These are phyloP conservation scores for Gymnopus androsaceus DNA, from an alignment of 1,284 basidiomycete species.

Conservation along the genomic window DNA sequence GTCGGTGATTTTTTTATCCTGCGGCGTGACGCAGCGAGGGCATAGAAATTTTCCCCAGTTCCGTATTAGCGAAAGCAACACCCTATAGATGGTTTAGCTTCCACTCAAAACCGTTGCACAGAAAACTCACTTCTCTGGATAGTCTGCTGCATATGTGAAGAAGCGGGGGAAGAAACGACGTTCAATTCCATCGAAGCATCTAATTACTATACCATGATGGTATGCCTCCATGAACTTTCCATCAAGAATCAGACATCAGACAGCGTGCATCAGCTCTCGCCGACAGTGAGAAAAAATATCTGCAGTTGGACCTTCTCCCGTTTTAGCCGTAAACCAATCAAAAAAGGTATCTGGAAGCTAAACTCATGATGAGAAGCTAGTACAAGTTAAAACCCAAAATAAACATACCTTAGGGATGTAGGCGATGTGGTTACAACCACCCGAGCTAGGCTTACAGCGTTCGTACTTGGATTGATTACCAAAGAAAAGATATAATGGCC, in stretches of 20 bases:
- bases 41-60: constrained; percentile 32
- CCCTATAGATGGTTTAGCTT: constrained; percentile 23
- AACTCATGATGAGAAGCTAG: background rate
- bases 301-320: background rate
- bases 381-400: background rate
- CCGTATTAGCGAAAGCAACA: constrained; percentile 31
- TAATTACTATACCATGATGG: constrained; percentile 29
- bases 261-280: constrained; percentile 30
- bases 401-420: constrained; percentile 29
- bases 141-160: constrained; percentile 34
- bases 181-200: constrained; percentile 26
- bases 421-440: constrained; percentile 29
- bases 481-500: constrained; percentile 35
- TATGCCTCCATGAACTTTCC: constrained; percentile 31
- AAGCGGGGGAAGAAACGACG: constrained; percentile 28
- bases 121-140: constrained; percentile 34
- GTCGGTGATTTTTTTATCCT: no score
- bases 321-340: background rate
- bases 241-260: constrained; percentile 27
- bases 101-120: background rate
- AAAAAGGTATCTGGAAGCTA: background rate
- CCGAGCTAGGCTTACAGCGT: constrained; percentile 20
- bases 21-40: no score
- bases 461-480: constrained; percentile 36
- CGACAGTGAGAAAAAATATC: constrained; percentile 26